phyloP scores from a whole-genome alignment of 2,329 filamentous ascomycete species.

The Pseudogymnoascus sp. region DNA sequence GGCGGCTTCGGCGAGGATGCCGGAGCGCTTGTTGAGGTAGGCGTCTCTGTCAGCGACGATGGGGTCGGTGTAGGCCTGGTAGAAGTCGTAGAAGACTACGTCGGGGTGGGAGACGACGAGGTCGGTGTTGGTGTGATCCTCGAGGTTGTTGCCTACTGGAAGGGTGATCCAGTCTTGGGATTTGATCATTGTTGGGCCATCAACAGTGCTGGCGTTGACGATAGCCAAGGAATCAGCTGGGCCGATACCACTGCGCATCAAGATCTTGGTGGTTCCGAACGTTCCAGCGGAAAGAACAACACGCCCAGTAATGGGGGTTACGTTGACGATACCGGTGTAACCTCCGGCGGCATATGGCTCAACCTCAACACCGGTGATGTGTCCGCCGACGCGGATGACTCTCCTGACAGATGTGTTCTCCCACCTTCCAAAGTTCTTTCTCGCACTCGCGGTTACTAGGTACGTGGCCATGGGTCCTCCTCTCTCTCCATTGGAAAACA shows the following conservation, averaged over 20 bases:
- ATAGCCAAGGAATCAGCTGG: conserved; percentile 32
- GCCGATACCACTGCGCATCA: conserved; percentile 60
- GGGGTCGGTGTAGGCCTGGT: conserved; percentile 45
- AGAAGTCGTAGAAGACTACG: conserved; percentile 54
- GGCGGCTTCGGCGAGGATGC: conserved; percentile 55
- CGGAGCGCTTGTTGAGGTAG: conserved; percentile 44
- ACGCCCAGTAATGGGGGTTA: conserved; percentile 31
- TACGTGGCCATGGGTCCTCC: conserved; percentile 64
- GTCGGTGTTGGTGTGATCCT: conserved; percentile 57
- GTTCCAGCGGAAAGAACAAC: conserved; percentile 9
- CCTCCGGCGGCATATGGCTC: conserved; percentile 46
- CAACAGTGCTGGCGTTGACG: not conserved
- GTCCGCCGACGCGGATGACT: conserved; percentile 52
- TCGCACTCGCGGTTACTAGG: conserved; percentile 49
- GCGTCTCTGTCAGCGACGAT: conserved; percentile 34
- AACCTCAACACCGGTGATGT: conserved; percentile 60
- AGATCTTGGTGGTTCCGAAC: conserved; percentile 16
- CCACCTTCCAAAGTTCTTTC: conserved; percentile 57
- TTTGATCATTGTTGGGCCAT: conserved; percentile 14
- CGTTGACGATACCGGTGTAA: conserved; percentile 42
- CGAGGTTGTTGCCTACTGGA: conserved; percentile 51
- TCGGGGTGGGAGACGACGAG: conserved; percentile 40
- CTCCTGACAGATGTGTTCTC: conserved; percentile 57
- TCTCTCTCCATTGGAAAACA: conserved; percentile 56
- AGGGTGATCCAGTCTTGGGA: conserved; percentile 48